phyloP scores from a whole-genome alignment of 805 yeast species.

The Kluyveromyces lactis region DNA sequence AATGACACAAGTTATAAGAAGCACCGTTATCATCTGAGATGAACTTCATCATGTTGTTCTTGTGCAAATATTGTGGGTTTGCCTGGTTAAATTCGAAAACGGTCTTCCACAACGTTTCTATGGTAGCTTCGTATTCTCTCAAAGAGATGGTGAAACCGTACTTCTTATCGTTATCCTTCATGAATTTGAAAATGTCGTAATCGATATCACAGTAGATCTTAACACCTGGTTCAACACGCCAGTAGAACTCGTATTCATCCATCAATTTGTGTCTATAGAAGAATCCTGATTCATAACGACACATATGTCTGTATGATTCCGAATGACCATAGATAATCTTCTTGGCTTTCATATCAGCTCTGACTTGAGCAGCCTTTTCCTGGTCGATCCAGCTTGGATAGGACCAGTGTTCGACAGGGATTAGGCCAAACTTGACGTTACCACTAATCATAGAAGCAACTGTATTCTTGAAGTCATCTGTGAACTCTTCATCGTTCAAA shows the following conservation, averaged over 20 bases:
- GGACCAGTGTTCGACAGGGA: conserved; percentile 79
- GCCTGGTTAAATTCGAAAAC: conserved; percentile 54
- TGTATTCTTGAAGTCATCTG: conserved; percentile 55
- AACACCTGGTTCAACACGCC: conserved; percentile 88
- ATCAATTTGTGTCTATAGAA: conserved; percentile 66
- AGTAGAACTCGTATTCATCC: conserved; percentile 71
- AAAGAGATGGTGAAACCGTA: conserved; percentile 74
- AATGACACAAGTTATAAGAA: conserved; percentile 76
- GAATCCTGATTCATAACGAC: conserved; percentile 80
- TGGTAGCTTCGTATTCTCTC: conserved; percentile 62
- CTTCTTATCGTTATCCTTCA: conserved; percentile 64
- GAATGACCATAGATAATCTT: conserved; percentile 67
- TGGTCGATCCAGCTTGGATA: conserved; percentile 75
- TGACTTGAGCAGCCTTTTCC: conserved; percentile 54
- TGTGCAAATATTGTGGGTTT: conserved; percentile 50
- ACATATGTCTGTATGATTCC: conserved; percentile 80
- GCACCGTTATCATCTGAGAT: conserved; percentile 63
- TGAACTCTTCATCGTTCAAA: conserved; percentile 71
- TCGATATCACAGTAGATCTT: conserved; percentile 68
- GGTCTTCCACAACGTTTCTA: conserved; percentile 68
- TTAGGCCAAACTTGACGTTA: conserved; percentile 57
- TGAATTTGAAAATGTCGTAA: conserved; percentile 71
- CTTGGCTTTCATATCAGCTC: conserved; percentile 46
- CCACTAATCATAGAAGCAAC: conserved; percentile 56
- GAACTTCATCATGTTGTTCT: conserved; percentile 60